phyloP scores from a whole-genome alignment of 495 filamentous ascomycete species.

The Trichocladium antarcticum region DNA sequence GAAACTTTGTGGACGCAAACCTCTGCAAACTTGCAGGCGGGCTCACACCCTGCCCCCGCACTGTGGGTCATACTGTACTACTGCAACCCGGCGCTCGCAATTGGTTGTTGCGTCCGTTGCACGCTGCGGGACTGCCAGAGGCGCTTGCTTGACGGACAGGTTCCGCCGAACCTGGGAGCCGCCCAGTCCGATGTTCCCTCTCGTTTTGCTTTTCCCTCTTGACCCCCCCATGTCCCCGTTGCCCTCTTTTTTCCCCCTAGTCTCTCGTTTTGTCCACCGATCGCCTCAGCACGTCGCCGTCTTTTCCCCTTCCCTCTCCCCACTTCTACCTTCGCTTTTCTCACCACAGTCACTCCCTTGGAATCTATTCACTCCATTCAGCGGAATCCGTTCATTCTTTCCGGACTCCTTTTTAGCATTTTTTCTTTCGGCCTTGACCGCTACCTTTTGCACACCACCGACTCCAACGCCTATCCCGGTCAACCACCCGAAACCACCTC shows the following conservation, averaged over 20 bases:
- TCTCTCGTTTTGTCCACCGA: constrained; percentile 27
- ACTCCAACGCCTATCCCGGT: background rate
- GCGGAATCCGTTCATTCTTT: constrained; percentile 31
- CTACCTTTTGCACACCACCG: constrained; percentile 2
- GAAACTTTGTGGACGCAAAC: too few relatives aligned
- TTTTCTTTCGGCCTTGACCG: constrained; percentile 21
- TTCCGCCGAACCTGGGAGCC: constrained; percentile 8
- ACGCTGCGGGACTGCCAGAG: background rate
- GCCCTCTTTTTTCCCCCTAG: constrained; percentile 21
- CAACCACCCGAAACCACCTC: constrained; percentile 9
- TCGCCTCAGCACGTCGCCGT: constrained; percentile 23
- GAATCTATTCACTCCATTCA: constrained; percentile 23
- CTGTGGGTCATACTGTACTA: constrained; percentile 4
- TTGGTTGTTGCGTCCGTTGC: constrained; percentile 4
- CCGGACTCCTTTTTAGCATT: constrained; percentile 17
- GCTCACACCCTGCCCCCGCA: background rate
- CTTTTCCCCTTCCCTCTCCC: constrained; percentile 22
- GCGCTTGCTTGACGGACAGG: constrained; percentile 10
- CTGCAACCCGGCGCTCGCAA: background rate
- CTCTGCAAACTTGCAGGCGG: background rate
- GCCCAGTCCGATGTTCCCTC: constrained; percentile 18
- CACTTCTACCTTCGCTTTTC: constrained; percentile 28
- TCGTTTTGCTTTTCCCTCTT: constrained; percentile 24
- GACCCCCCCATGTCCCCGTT: constrained; percentile 26
- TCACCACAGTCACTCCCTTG: constrained; percentile 37